Percentiles rank a stretch among this genome's conserved stretches.
These are phyloP conservation scores for Mesembryanthemum crystallinum DNA, from an alignment of 148 eudicot genomes.

Conservation along the genomic window DNA sequence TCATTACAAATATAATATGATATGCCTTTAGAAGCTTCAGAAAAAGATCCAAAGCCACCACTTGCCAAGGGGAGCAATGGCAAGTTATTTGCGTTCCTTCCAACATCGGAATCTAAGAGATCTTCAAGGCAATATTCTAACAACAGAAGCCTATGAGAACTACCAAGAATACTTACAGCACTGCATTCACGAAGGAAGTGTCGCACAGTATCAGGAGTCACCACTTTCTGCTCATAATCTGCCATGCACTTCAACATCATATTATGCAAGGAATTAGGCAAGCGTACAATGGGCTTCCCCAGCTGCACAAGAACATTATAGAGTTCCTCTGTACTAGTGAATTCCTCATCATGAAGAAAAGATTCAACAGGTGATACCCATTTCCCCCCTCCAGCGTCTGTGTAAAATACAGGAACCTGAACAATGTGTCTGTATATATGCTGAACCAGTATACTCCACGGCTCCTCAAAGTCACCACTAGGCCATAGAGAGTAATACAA, in stretches of 20 bases:
- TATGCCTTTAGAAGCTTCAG: constrained; percentile 53
- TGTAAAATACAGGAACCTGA: constrained; percentile 65
- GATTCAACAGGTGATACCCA: constrained; percentile 81
- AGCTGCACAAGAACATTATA: constrained; percentile 72
- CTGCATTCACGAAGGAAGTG: constrained; percentile 53
- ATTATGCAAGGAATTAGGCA: constrained; percentile 54
- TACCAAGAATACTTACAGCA: constrained; percentile 39
- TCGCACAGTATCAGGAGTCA: constrained; percentile 84
- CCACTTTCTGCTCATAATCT: constrained; percentile 59
- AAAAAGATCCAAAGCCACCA: constrained; percentile 73
- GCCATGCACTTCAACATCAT: constrained; percentile 60
- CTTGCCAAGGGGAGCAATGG: constrained; percentile 88
- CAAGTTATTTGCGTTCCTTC: constrained; percentile 48
- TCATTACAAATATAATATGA: constrained; percentile 72
- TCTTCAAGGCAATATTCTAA: constrained; percentile 96
- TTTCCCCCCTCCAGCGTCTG: constrained; percentile 67
- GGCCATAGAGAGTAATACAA: constrained; percentile 86
- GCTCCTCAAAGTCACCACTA: constrained; percentile 90
- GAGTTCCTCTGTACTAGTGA: constrained; percentile 58
- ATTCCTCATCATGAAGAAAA: constrained; percentile 82
- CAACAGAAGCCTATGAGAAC: constrained; percentile 61
- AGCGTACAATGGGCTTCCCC: constrained; percentile 70
- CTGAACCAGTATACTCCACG: constrained; percentile 83
- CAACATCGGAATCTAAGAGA: constrained; percentile 77
- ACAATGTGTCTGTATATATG: constrained; percentile 56